These are phyloP conservation scores for Monsonia emarginata DNA, from an alignment of 441 rosid genomes.

Conservation along the genomic window DNA sequence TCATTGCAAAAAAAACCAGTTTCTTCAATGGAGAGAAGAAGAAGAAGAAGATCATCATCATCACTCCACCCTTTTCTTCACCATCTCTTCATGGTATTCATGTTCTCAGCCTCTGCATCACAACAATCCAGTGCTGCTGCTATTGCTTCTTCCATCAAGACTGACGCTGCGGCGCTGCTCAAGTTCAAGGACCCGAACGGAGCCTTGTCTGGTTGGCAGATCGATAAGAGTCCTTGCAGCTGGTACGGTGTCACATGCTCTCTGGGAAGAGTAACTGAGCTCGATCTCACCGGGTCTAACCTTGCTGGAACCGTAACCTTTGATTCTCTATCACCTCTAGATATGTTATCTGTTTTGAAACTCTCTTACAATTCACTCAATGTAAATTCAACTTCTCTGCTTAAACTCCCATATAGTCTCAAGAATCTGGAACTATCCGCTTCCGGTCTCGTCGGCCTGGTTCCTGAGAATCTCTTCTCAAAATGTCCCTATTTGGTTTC, in stretches of 20 bases:
- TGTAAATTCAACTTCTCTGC: conserved; percentile 57
- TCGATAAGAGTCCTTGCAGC: conserved; percentile 42
- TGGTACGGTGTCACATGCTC: conserved; percentile 76
- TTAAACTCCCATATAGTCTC: conserved; percentile 55
- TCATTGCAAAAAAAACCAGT: conserved; percentile 11
- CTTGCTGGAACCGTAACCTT: conserved; percentile 49
- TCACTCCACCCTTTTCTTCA: background rate
- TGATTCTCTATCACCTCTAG: conserved; percentile 46
- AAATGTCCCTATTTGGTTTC: conserved; percentile 44
- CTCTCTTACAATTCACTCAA: conserved; percentile 47
- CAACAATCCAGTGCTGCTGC: conserved; percentile 19
- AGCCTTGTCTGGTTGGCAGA: conserved; percentile 53
- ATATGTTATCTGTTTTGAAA: conserved; percentile 47
- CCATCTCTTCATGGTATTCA: conserved; percentile 22
- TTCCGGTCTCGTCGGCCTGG: conserved; percentile 50
- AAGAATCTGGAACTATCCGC: conserved; percentile 57
- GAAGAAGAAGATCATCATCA: too few species aligned
- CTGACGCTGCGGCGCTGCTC: conserved; percentile 59
- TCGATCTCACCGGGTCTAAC: conserved; percentile 50
- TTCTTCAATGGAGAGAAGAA: conserved; percentile 46
- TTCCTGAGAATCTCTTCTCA: conserved; percentile 53
- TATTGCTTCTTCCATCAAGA: conserved; percentile 37
- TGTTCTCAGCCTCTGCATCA: conserved; percentile 24
- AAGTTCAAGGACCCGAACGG: conserved; percentile 63
- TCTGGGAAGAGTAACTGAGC: conserved; percentile 50